Base-by-base conservation (phyloP, 2,329 filamentous ascomycete species). In the Microcyclospora pomicola region DNA sequence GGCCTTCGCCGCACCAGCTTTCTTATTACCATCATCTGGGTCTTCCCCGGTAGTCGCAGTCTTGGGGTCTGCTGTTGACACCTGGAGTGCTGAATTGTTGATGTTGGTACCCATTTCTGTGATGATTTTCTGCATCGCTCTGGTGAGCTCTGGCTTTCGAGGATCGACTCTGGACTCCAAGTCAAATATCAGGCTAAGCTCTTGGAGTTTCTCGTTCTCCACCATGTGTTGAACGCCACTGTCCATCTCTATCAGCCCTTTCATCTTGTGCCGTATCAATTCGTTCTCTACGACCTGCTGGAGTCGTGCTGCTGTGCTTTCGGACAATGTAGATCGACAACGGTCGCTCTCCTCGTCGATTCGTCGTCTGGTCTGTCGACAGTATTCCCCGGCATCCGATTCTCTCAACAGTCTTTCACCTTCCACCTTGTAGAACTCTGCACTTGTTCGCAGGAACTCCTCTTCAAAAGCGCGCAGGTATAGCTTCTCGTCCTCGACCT, bases 211-310 rank as follows among this genome's bases (percentile, higher is more conserved):
- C 59, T 95, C 82, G 50, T 94, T 87, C 58, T 94, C 83, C 35
- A 96, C 77, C 88, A 98, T 96, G 54, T 77, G 77, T 45, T 73
- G 77, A 31, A 95, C 71, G 0, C 91, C 91, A 44, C 80, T 94
- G 5, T 95, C 85, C 61, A 95, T 76, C 35, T 78, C 75, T 42
- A 96, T 71, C 38, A 98, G 80, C 12, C 92, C 85, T 15, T 74
- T 67, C 40, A 96, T 73, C 48, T 91, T 82, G 33, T 75, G 72
- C 31, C 69, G 67, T 35, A 98, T 87, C 37, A 98, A 65, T 56
- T 88, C 76, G 28, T 80, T 65, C 45, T 96, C 86, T 2, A 98
- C 74, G 0, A 95, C 80, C 4, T 67, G 64, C 15, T 77, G 72
- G 15, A 94, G 82, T 53, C 82, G 88, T 0, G 67, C 58, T n/a